Conservation (phyloP, 2,329 filamentous ascomycete genomes). For the Colletotrichum tofieldiae region DNA sequence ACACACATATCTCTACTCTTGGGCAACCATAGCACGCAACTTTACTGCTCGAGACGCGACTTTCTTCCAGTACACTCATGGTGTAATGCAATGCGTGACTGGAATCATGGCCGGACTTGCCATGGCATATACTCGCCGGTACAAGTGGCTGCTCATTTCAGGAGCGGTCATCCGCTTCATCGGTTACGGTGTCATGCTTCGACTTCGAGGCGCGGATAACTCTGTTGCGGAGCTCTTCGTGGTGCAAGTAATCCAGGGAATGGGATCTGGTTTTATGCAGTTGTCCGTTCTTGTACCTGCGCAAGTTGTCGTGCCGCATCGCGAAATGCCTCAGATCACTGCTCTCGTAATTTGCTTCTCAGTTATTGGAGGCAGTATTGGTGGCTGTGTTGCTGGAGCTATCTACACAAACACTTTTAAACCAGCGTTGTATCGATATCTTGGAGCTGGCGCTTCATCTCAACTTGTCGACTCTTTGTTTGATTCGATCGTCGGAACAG, state of each 20-base stretch:
- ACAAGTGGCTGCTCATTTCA: constrained; percentile 51
- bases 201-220: constrained; percentile 51
- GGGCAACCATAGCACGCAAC: constrained; percentile 55
- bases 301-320: constrained; percentile 48
- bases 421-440: constrained; percentile 21
- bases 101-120: constrained; percentile 57
- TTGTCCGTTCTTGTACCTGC: constrained; percentile 52
- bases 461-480: constrained; percentile 32
- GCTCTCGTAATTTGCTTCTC: constrained; percentile 51
- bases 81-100: constrained; percentile 56
- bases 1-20: constrained; percentile 61
- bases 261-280: constrained; percentile 48
- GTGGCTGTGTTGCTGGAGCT: constrained; percentile 49
- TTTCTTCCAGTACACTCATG: constrained; percentile 54
- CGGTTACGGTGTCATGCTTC: constrained; percentile 51
- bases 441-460: not conserved
- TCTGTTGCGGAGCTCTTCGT: constrained; percentile 54
- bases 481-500: constrained; percentile 28
- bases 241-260: constrained; percentile 54
- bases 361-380: constrained; percentile 52
- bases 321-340: constrained; percentile 52
- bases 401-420: constrained; percentile 55
- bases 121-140: constrained; percentile 52
- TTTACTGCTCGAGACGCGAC: constrained; percentile 48
- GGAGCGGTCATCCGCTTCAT: constrained; percentile 52